Evolutionary conservation across 305 asterid species (phyloP), one percentile per base, ranked within the genome.

Genomic region (Nicotiana rustica): DNA sequence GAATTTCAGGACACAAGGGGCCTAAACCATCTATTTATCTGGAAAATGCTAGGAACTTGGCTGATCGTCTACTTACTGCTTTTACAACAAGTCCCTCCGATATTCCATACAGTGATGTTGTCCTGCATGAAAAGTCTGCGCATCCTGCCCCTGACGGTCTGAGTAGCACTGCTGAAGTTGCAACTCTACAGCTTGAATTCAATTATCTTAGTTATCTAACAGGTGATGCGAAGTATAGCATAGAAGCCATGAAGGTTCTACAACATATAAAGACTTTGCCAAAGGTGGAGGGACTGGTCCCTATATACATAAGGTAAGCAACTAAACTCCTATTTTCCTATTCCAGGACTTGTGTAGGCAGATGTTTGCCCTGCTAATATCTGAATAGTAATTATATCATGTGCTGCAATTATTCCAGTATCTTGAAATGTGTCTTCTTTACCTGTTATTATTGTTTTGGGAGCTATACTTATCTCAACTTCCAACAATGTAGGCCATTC

Each of bases 141-240:
- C 98, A 92, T 85, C 86, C 97, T 78, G 95, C 98, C 77, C 97
- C 97, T 31, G 96, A 91, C 89, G 98, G 98, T 80, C 83, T 91
- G 82, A 95, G 99, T 89, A 95, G 98, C 90, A 96, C 99, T n/a
- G 93, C 99, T 1, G 98, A 96, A 90, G 98, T 84, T 87, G 91
- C 98, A 44, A 91, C 93, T 70, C 81, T 96, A 85, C 99, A 96
- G 91, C 95, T 96, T 71, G 99, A 96, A 89, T 96, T 96, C 87
- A 95, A 93, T 89, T 93, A 93, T 86, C 95, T 96, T 82, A 93
- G 99, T 89, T 81, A 66, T 86, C 88, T 96, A 85, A 90, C 90
- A 84, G 97, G 98, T 64, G 94, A 96, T 83, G 92, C 97, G 47
- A 96, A 94, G 88, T 96, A 95, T 67, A 83, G 91, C 67, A 25